Evolutionary conservation across 2,329 filamentous ascomycete species (phyloP).

Genomic region (Thyridium curvatum): DNA sequence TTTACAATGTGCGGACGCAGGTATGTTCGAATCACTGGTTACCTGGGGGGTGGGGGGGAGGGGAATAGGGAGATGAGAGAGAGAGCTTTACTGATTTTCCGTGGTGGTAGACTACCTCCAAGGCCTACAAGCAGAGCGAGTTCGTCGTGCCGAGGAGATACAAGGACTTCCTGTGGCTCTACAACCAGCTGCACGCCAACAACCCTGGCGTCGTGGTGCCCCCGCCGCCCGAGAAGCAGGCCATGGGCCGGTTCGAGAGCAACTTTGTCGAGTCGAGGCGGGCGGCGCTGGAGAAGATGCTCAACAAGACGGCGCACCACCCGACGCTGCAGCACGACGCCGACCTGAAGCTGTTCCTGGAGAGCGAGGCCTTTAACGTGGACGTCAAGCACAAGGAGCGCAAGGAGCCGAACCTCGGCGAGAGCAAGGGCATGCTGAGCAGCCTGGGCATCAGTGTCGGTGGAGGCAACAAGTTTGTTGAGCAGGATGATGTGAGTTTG

Average conservation of each 20-base stretch:
- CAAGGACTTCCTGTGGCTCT: conserved; percentile 96
- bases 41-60: not conserved
- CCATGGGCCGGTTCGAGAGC: conserved; percentile 88
- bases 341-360: conserved; percentile 92
- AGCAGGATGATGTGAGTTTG: conserved; percentile 81
- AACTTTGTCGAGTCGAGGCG: conserved; percentile 94
- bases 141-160: conserved; percentile 93
- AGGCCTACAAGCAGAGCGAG: conserved; percentile 87
- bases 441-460: conserved; percentile 76
- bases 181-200: conserved; percentile 88
- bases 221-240: conserved; percentile 95
- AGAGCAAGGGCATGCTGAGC: conserved; percentile 91
- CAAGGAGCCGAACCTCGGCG: conserved; percentile 74
- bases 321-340: conserved; percentile 86
- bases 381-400: conserved; percentile 98
- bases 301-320: conserved; percentile 91
- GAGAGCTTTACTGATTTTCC: not conserved
- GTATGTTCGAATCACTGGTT: conserved; percentile 36
- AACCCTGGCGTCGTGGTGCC: conserved; percentile 94
- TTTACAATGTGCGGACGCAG: conserved; percentile 92
- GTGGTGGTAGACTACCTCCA: conserved; percentile 73
- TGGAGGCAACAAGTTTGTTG: conserved; percentile 80
- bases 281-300: conserved; percentile 91
- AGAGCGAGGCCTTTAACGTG: conserved; percentile 92
- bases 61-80: no score